These are phyloP conservation scores for Blastocystis hominis DNA, from an alignment of 352 stramenopile species.

Conservation along the genomic window DNA sequence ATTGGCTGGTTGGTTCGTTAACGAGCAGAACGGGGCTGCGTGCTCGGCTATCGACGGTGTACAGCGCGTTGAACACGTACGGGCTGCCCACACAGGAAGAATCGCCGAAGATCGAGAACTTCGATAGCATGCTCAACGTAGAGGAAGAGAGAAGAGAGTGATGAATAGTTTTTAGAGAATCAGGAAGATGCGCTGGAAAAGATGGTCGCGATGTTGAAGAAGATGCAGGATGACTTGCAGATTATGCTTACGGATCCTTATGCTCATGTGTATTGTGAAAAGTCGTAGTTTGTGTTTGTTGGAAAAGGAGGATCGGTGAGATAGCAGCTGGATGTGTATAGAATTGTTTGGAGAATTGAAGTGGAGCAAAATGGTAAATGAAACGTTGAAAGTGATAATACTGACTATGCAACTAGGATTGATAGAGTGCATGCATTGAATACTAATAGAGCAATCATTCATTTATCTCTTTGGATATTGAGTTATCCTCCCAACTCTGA, in stretches of 20 bases:
- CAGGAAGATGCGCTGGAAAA: conserved; percentile 28
- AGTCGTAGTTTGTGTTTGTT: neutral
- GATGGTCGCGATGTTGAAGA: conserved; percentile 22
- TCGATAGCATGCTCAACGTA: conserved; percentile 14
- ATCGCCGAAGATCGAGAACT: neutral
- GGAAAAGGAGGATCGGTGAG: too few species aligned
- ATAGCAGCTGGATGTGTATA: too few species aligned
- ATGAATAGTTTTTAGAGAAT: conserved; percentile 17
- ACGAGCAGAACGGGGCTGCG: conserved; percentile 1
- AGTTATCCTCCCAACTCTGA: too few species aligned
- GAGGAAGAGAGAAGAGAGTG: neutral
- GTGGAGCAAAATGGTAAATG: too few species aligned
- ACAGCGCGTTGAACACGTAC: conserved; percentile 18
- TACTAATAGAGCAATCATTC: too few species aligned
- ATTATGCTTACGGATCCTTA: conserved; percentile 29
- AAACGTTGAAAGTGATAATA: too few species aligned
- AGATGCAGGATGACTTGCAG: conserved; percentile 10
- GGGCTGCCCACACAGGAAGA: neutral
- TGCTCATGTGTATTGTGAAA: neutral
- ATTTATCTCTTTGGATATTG: too few species aligned
- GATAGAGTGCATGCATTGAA: too few species aligned
- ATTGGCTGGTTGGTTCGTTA: neutral
- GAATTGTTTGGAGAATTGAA: too few species aligned
- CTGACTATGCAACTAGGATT: too few species aligned
- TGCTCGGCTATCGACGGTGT: neutral